Evolutionary conservation across 257 asterid genomes (phyloP), one percentile per base, ranked within the genome.

Genomic region (Petunia secreta): DNA sequence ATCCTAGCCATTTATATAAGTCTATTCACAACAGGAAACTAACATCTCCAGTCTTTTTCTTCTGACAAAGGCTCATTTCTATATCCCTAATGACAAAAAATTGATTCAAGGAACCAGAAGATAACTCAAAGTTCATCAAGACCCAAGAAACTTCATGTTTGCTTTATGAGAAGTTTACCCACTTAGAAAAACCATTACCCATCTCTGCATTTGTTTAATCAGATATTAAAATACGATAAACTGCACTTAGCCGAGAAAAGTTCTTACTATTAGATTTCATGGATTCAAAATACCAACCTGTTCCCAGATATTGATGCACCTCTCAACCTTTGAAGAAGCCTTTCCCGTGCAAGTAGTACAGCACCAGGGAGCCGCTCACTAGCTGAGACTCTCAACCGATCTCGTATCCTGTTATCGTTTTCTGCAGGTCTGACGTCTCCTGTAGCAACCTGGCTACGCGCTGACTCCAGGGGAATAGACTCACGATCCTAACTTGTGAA

Each of bases 281-380:
- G 46, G 78, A 8, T 4, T 25, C 41, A 55, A 78, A 63, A 34
- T 13, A 82, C 88, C 77, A 67, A 96, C 98, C 99, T 89, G 88
- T 85, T 87, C 58, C 86, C 82, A 75, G 93, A 85, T 84, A 87
- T 87, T 37, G 93, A 87, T 67, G 91, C 92, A 15, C 98, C 97
- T 84, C 98, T 92, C 82, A 96, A 75, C 87, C 99, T 89, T 77
- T 83, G 93, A 66, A 96, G 81, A 85, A 96, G 98, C 81, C 98
- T 88, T 80, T 96, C 99, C 86, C 97, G 90, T 16, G 98, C 99
- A 85, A 94, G 98, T 52, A 96, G 54, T 41, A 94, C 98, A 37
- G 94, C 85, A 87, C 94, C 93, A 3, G 99, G 98, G 80, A 96
- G 98, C 87, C 95, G 87, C 75, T 88, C 95, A 79, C 84, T 89